phyloP scores from a whole-genome alignment of 805 yeast species.

The Limtongozyma cylindracea region DNA sequence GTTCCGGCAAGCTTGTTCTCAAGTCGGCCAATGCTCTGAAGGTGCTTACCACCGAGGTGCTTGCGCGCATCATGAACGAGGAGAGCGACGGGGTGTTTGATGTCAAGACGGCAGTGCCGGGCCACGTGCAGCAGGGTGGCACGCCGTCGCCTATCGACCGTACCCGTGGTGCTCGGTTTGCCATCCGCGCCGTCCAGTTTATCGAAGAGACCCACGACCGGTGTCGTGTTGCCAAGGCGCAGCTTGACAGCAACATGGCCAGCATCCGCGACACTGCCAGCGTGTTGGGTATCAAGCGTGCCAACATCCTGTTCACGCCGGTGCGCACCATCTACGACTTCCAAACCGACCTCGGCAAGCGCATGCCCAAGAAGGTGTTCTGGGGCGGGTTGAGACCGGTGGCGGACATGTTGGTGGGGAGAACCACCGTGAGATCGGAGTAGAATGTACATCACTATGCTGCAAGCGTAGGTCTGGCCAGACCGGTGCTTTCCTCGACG shows the following conservation, averaged over 20 bases:
- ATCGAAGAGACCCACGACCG: conserved; percentile 17
- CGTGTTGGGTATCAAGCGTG: conserved; percentile 62
- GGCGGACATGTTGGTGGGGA: conserved; percentile 69
- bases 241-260: conserved; percentile 4
- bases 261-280: conserved; percentile 30
- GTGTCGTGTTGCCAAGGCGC: no score
- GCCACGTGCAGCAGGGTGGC: conserved; percentile 74
- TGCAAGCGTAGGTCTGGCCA: no score
- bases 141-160: conserved; percentile 59
- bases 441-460: no score
- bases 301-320: conserved; percentile 51
- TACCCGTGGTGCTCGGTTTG: conserved; percentile 46
- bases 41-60: conserved; percentile 38
- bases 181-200: conserved; percentile 43
- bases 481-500: no score
- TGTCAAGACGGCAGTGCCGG: conserved; percentile 61
- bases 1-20: conserved; percentile 44
- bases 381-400: conserved; percentile 60
- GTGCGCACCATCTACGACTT: conserved; percentile 58
- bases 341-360: conserved; percentile 56
- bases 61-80: conserved; percentile 46
- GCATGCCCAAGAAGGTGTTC: conserved; percentile 76
- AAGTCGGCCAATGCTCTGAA: conserved; percentile 43
- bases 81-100: conserved; percentile 44
- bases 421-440: conserved; percentile 7